These are phyloP conservation scores for Rhynchosporium agropyri DNA, from an alignment of 2,329 filamentous ascomycete genomes.

Conservation along the genomic window DNA sequence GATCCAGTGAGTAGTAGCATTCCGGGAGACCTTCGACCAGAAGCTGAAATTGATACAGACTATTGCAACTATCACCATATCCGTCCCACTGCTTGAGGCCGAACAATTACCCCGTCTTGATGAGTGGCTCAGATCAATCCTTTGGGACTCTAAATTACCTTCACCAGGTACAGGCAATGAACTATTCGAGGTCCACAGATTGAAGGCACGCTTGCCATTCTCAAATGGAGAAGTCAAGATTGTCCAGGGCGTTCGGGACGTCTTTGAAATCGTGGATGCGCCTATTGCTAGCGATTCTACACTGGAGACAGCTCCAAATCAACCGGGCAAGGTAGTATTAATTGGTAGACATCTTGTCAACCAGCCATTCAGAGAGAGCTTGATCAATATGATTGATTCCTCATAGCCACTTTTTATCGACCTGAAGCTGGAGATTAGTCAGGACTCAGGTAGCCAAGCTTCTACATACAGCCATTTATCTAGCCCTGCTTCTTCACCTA, in stretches of 20 bases:
- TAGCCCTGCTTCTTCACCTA: no score
- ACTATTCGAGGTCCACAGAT: constrained; percentile 76
- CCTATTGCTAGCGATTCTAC: constrained; percentile 29
- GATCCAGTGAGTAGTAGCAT: constrained; percentile 66
- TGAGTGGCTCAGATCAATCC: constrained; percentile 76
- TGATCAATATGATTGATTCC: constrained; percentile 26
- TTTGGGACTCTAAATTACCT: constrained; percentile 78
- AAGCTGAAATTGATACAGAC: constrained; percentile 53
- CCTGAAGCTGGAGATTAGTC: no score
- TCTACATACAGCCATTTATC: no score
- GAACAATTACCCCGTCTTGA: constrained; percentile 68
- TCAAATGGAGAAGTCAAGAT: constrained; percentile 69
- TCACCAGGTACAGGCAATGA: neutral
- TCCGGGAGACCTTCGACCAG: neutral
- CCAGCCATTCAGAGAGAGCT: constrained; percentile 55
- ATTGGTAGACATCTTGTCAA: constrained; percentile 60
- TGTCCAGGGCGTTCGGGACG: constrained; percentile 87
- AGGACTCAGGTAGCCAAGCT: no score
- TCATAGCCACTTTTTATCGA: no score
- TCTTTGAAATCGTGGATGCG: constrained; percentile 86
- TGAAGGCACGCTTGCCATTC: constrained; percentile 78
- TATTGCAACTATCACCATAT: constrained; percentile 80
- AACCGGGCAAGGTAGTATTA: constrained; percentile 61
- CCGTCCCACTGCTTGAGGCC: constrained; percentile 60
- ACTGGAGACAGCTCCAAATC: constrained; percentile 33